phyloP scores from a whole-genome alignment of 352 stramenopile species.

The Phytophthora lateralis region DNA sequence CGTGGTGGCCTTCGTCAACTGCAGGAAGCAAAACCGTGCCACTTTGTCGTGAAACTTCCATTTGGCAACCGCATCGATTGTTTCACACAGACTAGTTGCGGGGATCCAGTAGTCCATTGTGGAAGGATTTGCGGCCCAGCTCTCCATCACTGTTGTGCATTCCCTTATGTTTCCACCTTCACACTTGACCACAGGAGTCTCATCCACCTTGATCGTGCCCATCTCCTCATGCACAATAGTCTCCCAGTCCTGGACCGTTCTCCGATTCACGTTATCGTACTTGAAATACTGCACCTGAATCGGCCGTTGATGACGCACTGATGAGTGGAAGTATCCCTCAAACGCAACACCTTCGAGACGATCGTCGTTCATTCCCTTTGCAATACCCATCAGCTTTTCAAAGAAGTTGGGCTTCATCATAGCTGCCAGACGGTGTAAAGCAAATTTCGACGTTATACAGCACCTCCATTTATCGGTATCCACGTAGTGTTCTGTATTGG shows the following conservation, averaged over 20 bases:
- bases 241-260: background rate
- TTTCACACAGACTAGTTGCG: constrained; percentile 17
- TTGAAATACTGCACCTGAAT: too few relatives aligned
- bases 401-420: too few relatives aligned
- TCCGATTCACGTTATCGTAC: too few relatives aligned
- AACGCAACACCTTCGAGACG: too few relatives aligned
- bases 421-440: too few relatives aligned
- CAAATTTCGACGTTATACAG: constrained; percentile 9
- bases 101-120: constrained; percentile 32
- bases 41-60: constrained; percentile 8
- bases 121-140: constrained; percentile 11
- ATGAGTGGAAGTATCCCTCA: too few relatives aligned
- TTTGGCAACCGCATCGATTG: constrained; percentile 24
- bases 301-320: too few relatives aligned
- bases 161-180: constrained; percentile 4
- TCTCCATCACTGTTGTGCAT: constrained; percentile 14
- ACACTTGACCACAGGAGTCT: background rate
- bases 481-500: constrained; percentile 2
- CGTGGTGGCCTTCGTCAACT: constrained; percentile 27
- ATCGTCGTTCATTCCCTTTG: too few relatives aligned
- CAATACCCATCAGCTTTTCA: too few relatives aligned
- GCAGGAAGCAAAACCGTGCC: constrained; percentile 28
- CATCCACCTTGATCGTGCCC: background rate
- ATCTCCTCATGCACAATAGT: background rate
- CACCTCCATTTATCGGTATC: background rate